Evolutionary conservation across 176 grass and related monocot genomes (phyloP), one percentile per base, ranked within the genome.

Genomic region (Oryza australiensis): DNA sequence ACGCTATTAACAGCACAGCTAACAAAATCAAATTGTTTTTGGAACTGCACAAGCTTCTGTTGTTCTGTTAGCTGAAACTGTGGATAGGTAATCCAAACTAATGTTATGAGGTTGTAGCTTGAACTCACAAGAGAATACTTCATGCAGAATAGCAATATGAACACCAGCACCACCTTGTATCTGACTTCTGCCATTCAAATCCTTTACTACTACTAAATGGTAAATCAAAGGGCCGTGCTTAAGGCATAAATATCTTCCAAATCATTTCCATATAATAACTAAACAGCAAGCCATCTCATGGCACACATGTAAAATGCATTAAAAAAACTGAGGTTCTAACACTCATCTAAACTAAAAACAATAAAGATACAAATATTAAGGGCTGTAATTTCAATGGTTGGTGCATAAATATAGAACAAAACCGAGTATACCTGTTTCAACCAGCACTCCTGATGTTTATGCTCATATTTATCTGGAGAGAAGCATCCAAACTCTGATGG

Each of bases 381-480:
- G 24, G 29, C 9, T 66, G 23, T 68, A 33, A 3, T 6, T 38
- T 9, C 14, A 59, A 41, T 71, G 63, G 30, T 64, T 26, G 57
- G 53, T 5, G 15, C 35, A 30, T 11, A 73, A 27, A 73, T 7
- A 80, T 35, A 76, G 28, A 53, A 73, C 43, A 89, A 87, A 57
- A 53, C 16, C 55, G 13, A 13, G 68, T 23, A 12, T 94, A 99
- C 97, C 87, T 91, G 93, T 88, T 99, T 99, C 76, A 99, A 83
- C 97, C 97, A 99, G 75, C 97, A 99, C 62, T 99, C 97, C 66
- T 99, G 97, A 87, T 99, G 97, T 62, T 99, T 99, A 91, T 99
- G 97, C 49, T 96, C 91, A 73, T 99, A 99, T 70, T 94, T 96
- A 74, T 99, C 97, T 68, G 97, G 97, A 20, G 93, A 94, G 82